Conservation (phyloP, 192 early-diverging fungal genomes). For the Umbelopsis ramanniana region DNA sequence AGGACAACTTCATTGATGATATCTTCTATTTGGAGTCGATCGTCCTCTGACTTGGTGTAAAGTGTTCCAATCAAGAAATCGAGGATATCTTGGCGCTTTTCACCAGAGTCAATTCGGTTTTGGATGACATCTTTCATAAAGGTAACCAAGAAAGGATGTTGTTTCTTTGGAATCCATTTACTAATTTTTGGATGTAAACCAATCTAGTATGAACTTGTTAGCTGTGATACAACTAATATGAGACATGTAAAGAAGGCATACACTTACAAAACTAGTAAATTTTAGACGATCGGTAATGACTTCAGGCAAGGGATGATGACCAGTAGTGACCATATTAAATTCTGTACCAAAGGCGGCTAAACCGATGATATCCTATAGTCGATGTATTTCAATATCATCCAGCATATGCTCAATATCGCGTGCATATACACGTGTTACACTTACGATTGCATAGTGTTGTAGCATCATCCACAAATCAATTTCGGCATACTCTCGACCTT, state of each 20-base stretch:
- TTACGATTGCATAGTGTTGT: constrained; percentile 41
- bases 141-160: not conserved
- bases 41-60: constrained; percentile 28
- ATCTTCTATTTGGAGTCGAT: constrained; percentile 11
- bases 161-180: constrained; percentile 10
- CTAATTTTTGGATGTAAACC: not conserved
- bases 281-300: constrained; percentile 19
- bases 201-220: not conserved
- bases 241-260: no score
- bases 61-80: constrained; percentile 49
- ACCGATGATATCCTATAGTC: constrained; percentile 37
- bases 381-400: constrained; percentile 30
- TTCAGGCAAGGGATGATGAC: constrained; percentile 40
- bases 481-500: constrained; percentile 21
- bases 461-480: constrained; percentile 46
- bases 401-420: constrained; percentile 6
- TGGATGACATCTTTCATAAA: constrained; percentile 30
- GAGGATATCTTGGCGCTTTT: constrained; percentile 43
- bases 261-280: constrained; percentile 18
- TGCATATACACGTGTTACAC: not conserved
- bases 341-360: constrained; percentile 53
- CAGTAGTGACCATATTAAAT: constrained; percentile 53
- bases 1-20: constrained; percentile 35
- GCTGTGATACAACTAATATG: no score
- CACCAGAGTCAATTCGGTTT: constrained; percentile 18